Conservation (phyloP, 1,284 basidiomycete genomes). For the Trametes pubescens region DNA sequence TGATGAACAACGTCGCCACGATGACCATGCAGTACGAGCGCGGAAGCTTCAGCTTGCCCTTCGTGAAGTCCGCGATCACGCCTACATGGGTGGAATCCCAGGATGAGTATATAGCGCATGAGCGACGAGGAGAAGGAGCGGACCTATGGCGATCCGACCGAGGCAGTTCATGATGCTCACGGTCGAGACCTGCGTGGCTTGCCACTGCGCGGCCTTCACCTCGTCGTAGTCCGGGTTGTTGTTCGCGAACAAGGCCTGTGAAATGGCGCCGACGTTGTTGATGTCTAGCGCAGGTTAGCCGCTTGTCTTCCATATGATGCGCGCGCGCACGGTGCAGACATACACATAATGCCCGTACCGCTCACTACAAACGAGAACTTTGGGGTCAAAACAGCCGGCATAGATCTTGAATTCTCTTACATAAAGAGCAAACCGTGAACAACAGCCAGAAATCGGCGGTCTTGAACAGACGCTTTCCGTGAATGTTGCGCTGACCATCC, state of each 20-base stretch:
- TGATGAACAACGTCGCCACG: slow-evolving; percentile 71
- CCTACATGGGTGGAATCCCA: slow-evolving; percentile 46
- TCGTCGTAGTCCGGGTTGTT: slow-evolving; percentile 72
- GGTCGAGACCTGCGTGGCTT: slow-evolving; percentile 86
- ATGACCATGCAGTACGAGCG: slow-evolving; percentile 77
- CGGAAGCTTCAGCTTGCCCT: slow-evolving; percentile 65
- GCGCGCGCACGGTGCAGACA: slow-evolving; percentile 24
- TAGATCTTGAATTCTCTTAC: slow-evolving; percentile 51
- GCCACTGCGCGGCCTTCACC: slow-evolving; percentile 73
- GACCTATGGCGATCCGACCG: slow-evolving; percentile 83
- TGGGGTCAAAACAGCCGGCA: neutral
- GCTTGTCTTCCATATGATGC: no score
- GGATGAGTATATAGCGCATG: neutral
- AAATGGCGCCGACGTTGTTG: slow-evolving; percentile 95
- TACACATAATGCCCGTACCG: slow-evolving; percentile 91
- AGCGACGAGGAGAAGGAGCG: slow-evolving; percentile 15
- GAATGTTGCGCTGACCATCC: slow-evolving; percentile 49
- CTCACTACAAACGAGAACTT: slow-evolving; percentile 75
- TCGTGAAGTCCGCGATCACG: slow-evolving; percentile 77
- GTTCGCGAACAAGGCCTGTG: slow-evolving; percentile 83
- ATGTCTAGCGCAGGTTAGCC: slow-evolving; percentile 66
- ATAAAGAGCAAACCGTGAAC: slow-evolving; percentile 72
- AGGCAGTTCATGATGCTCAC: slow-evolving; percentile 87
- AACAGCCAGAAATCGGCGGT: slow-evolving; percentile 80
- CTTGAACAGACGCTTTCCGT: slow-evolving; percentile 56